These are phyloP conservation scores for Lagerstroemia speciosa DNA, from an alignment of 345 rosid genomes.

Conservation along the genomic window DNA sequence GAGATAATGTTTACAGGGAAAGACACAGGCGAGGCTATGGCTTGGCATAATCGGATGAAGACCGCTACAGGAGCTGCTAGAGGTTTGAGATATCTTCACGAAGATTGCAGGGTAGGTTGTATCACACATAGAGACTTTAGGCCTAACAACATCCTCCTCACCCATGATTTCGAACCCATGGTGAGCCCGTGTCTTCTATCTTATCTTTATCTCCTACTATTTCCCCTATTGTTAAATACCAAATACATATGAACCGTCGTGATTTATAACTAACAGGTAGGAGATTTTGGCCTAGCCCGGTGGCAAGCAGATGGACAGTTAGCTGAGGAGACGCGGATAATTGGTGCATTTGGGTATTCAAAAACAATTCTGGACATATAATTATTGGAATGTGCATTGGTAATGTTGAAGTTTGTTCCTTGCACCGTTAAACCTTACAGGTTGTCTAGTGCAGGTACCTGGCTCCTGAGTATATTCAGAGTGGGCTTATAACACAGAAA, in stretches of 20 bases:
- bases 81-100: constrained; percentile 64
- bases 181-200: constrained; percentile 16
- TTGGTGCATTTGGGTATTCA: constrained; percentile 49
- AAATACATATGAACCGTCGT: neutral
- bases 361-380: neutral
- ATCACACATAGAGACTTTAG: constrained; percentile 60
- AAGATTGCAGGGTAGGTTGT: constrained; percentile 69
- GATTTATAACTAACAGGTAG: constrained; percentile 29
- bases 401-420: neutral
- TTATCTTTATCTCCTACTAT: neutral
- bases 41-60: constrained; percentile 35
- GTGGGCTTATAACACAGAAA: constrained; percentile 33
- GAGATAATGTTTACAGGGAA: constrained; percentile 13
- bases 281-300: constrained; percentile 63
- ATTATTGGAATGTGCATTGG: neutral
- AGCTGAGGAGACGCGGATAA: constrained; percentile 45
- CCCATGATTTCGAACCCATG: constrained; percentile 63
- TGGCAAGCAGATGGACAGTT: constrained; percentile 52
- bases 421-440: neutral
- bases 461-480: constrained; percentile 36
- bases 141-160: constrained; percentile 56
- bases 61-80: constrained; percentile 62
- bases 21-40: constrained; percentile 28
- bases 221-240: neutral
- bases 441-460: constrained; percentile 22